Evolutionary conservation across 2,329 filamentous ascomycete species (phyloP).

Genomic region (Phaeophleospora eucalypticola): DNA sequence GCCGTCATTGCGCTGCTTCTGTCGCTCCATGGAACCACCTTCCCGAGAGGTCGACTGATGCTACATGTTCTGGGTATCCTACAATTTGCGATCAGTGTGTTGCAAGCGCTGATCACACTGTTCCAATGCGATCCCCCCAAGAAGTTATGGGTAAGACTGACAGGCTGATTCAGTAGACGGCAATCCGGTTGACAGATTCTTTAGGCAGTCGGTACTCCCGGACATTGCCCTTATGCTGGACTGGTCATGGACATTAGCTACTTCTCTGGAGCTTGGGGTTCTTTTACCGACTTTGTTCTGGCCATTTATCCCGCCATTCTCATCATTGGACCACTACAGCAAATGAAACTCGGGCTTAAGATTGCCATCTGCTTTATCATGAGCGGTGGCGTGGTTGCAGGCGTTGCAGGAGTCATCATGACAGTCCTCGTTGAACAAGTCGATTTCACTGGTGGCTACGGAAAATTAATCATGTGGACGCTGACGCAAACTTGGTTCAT

Average conservation of each 20-base stretch:
- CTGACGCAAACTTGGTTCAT: constrained; percentile 21
- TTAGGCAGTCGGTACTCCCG: constrained; percentile 3
- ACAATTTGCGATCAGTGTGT: constrained; percentile 3
- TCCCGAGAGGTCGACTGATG: constrained; percentile 4
- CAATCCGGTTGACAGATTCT: too few relatives aligned
- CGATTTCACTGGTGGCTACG: constrained; percentile 7
- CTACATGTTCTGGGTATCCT: constrained; percentile 8
- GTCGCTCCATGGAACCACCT: constrained; percentile 8
- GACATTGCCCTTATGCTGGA: constrained; percentile 2
- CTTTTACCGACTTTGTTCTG: constrained; percentile 16
- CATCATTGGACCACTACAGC: constrained; percentile 15
- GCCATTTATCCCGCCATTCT: constrained; percentile 15
- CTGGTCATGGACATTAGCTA: constrained; percentile 7
- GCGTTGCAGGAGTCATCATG: constrained; percentile 19
- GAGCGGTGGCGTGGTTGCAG: constrained; percentile 14
- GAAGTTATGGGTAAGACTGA: constrained; percentile 13
- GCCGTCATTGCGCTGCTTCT: constrained; percentile 11
- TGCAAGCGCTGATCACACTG: constrained; percentile 8
- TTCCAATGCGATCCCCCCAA: constrained; percentile 9
- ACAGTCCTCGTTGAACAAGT: constrained; percentile 9
- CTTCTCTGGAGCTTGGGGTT: constrained; percentile 10
- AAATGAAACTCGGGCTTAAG: constrained; percentile 10
- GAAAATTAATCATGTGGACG: constrained; percentile 9
- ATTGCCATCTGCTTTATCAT: constrained; percentile 16
- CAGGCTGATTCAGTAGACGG: too few relatives aligned